Conservation (phyloP, 768 basidiomycete genomes). For the Mycena filopes region DNA sequence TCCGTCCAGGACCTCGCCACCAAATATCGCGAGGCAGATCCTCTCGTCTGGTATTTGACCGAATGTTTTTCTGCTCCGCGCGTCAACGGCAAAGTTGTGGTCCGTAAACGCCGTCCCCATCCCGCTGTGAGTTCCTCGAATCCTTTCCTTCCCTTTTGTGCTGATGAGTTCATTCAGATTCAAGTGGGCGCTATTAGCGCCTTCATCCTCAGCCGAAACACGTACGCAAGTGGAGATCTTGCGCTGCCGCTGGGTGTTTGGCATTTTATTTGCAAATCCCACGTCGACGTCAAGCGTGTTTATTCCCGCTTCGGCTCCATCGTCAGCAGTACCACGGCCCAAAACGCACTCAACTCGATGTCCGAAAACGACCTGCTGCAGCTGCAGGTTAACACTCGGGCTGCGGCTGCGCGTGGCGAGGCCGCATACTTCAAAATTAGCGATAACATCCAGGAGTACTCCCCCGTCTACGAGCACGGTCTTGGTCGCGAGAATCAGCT, state of each 20-base stretch:
- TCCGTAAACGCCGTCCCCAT: neutral
- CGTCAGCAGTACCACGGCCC: neutral
- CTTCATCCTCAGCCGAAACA: neutral
- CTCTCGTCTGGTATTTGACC: conserved; percentile 1
- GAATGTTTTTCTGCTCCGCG: neutral
- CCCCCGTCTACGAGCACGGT: neutral
- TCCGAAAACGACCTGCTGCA: neutral
- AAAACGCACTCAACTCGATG: neutral
- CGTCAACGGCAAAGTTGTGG: neutral
- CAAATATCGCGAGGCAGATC: conserved; percentile 26
- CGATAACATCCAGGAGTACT: neutral
- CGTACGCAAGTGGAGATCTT: neutral
- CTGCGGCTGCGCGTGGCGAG: neutral
- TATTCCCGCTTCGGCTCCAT: neutral
- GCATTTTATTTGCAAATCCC: neutral
- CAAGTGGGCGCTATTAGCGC: neutral
- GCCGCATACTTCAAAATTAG: neutral
- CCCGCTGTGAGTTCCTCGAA: neutral
- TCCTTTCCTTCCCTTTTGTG: neutral
- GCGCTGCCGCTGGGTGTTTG: neutral
- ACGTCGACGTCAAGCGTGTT: neutral
- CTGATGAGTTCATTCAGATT: neutral
- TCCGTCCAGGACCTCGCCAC: conserved; percentile 27
- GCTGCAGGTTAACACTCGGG: neutral
- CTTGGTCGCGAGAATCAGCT: neutral